Evolutionary conservation across 768 basidiomycete genomes (phyloP), one percentile per base, ranked within the genome.

Genomic region (Gymnopilus dilepis): DNA sequence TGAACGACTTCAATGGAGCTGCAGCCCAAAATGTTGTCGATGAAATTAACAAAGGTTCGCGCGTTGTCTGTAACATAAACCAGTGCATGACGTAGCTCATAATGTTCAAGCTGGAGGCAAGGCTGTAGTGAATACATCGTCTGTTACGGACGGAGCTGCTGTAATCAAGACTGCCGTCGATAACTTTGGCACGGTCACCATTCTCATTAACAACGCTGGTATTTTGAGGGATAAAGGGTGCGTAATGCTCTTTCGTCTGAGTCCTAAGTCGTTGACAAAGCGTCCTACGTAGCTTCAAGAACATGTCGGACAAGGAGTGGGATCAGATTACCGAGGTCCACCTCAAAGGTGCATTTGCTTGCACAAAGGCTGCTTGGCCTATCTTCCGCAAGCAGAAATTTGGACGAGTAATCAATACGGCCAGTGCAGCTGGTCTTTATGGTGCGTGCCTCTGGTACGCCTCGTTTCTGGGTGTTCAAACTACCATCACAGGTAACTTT

Each of bases 171-270:
- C 85, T 42, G 97, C 95, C 19, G 74, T 97, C 21, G 87, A 95
- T 63, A 82, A 86, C 17, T 98, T 95, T 75, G 97, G 97, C 0
- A 78, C 78, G 3, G 81, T 96, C 42, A 88, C 90, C n/a, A 88
- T 93, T 67, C 85, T 99, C 47, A 90, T 99, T 68, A 99, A 99
- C 79, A 99, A 98, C 79, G 95, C 96, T 53, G 96, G 96, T 33
- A 94, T 97, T 59, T 75, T 95, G 58, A 82, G 92, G 51, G 92
- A 91, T 71, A 92, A 86, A 72, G 89, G 88, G 91, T 91, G 52
- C 40, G 81, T 70, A 50, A 13, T 8, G 62, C 43, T 19, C 13
- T 13, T 30, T 19, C 13, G n/a, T 30, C 31, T 15, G 9, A 48
- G 45, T 41, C 15, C 34, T 12, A 41, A n/a, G 38, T 34, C 34